phyloP scores from a whole-genome alignment of 768 basidiomycete species.

The Phanerochaete carnosa region DNA sequence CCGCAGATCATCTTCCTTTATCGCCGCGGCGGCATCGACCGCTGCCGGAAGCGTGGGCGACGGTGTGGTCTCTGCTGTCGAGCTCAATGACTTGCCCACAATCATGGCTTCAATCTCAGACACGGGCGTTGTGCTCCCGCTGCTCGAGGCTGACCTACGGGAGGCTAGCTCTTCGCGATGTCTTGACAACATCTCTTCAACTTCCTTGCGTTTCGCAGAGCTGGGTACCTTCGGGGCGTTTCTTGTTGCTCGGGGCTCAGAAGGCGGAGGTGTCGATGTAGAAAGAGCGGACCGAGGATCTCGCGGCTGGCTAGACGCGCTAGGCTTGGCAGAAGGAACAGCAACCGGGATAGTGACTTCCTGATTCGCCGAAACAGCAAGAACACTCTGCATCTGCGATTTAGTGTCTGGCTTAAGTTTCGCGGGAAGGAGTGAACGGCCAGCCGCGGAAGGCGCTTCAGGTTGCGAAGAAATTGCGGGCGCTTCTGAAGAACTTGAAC shows the following conservation, averaged over 20 bases:
- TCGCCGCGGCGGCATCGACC: neutral
- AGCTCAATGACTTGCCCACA: neutral
- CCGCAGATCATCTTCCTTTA: conserved; percentile 29
- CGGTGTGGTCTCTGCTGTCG: neutral
- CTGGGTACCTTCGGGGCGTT: conserved; percentile 1
- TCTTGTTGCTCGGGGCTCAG: conserved; percentile 4
- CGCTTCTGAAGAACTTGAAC: too few relatives aligned
- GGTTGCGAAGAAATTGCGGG: too few relatives aligned
- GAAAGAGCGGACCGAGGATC: neutral
- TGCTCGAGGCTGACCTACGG: neutral
- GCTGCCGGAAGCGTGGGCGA: neutral
- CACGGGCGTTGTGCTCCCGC: conserved; percentile 3
- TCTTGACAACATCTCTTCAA: conserved; percentile 13
- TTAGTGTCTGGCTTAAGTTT: too few relatives aligned
- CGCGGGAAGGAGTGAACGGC: too few relatives aligned
- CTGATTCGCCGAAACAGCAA: too few relatives aligned
- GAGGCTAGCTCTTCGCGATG: conserved; percentile 8
- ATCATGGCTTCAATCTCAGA: neutral
- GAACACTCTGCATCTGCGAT: too few relatives aligned
- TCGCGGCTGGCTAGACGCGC: neutral
- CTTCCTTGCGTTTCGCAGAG: conserved; percentile 5
- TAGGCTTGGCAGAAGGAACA: neutral
- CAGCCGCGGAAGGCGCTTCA: too few relatives aligned
- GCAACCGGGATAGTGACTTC: neutral
- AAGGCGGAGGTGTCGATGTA: conserved; percentile 4